These are phyloP conservation scores for Strigomonas culicis DNA, from an alignment of 208 protist genomes.

Conservation along the genomic window DNA sequence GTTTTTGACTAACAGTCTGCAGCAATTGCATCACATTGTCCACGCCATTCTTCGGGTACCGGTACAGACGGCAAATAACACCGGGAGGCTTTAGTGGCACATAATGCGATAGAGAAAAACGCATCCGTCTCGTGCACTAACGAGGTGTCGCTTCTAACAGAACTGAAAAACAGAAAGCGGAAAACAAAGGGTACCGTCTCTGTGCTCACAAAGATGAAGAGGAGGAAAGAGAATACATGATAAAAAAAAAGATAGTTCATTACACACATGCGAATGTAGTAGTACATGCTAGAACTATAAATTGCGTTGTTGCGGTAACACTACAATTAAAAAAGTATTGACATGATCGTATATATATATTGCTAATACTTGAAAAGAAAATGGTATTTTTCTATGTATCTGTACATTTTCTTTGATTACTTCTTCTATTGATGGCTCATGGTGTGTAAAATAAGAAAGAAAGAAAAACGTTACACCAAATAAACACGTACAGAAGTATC, in stretches of 20 bases:
- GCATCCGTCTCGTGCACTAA: too few relatives aligned
- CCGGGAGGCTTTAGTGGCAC: too few relatives aligned
- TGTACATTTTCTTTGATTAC: neutral
- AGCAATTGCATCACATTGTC: too few relatives aligned
- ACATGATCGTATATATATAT: neutral
- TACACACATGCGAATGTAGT: neutral
- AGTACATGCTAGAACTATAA: neutral
- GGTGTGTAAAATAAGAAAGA: too few relatives aligned
- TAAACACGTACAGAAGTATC: too few relatives aligned
- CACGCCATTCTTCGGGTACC: too few relatives aligned
- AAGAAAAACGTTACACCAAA: too few relatives aligned
- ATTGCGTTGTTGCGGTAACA: neutral
- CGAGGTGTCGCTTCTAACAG: too few relatives aligned
- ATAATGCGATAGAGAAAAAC: too few relatives aligned
- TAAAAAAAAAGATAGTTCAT: neutral
- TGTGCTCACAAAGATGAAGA: neutral
- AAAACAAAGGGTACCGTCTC: neutral
- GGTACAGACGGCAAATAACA: too few relatives aligned
- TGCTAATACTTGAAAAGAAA: neutral
- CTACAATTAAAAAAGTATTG: conserved; percentile 1
- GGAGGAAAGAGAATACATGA: neutral
- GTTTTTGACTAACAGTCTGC: too few relatives aligned
- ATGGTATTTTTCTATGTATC: neutral
- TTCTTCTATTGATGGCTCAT: too few relatives aligned
- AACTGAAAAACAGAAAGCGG: neutral